These are phyloP conservation scores for Aspergillus floridensis DNA, from an alignment of 2,329 filamentous ascomycete species.

Conservation along the genomic window DNA sequence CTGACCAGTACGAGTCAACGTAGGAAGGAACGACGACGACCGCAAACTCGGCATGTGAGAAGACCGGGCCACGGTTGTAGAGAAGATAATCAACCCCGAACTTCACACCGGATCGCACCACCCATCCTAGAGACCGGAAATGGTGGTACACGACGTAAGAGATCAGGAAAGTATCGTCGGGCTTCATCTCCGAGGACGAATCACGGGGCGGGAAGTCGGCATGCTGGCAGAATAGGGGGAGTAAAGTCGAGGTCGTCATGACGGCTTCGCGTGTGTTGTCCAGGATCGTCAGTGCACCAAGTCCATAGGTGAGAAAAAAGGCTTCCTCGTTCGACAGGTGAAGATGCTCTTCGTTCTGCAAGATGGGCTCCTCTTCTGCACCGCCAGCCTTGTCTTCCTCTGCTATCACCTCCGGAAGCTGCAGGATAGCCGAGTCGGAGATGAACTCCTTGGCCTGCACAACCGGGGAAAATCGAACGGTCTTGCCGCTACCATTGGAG, in stretches of 20 bases:
- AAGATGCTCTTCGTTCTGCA: slow-evolving; percentile 72
- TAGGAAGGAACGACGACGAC: slow-evolving; percentile 82
- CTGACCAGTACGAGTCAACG: slow-evolving; percentile 67
- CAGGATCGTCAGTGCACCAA: slow-evolving; percentile 69
- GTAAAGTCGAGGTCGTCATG: slow-evolving; percentile 57
- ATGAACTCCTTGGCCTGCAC: slow-evolving; percentile 63
- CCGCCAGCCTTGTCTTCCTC: slow-evolving; percentile 12
- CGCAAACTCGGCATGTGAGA: slow-evolving; percentile 92
- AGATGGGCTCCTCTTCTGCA: slow-evolving; percentile 21
- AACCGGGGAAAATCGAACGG: slow-evolving; percentile 67
- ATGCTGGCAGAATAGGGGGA: slow-evolving; percentile 65
- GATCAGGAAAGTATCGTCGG: slow-evolving; percentile 81
- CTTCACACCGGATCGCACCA: slow-evolving; percentile 86
- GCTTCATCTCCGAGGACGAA: slow-evolving; percentile 49
- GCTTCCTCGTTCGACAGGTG: slow-evolving; percentile 87
- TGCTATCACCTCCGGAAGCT: slow-evolving; percentile 15
- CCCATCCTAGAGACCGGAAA: slow-evolving; percentile 93
- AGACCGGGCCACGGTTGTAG: slow-evolving; percentile 88
- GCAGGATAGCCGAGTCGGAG: slow-evolving; percentile 21
- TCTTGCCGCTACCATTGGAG: slow-evolving; percentile 48
- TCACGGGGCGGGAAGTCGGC: slow-evolving; percentile 65
- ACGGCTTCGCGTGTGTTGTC: slow-evolving; percentile 34
- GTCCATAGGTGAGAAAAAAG: slow-evolving; percentile 80
- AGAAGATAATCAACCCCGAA: slow-evolving; percentile 95
- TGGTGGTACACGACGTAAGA: slow-evolving; percentile 93